Conservation (phyloP, 495 filamentous ascomycete species). For the Hyaloscypha variabilis region DNA sequence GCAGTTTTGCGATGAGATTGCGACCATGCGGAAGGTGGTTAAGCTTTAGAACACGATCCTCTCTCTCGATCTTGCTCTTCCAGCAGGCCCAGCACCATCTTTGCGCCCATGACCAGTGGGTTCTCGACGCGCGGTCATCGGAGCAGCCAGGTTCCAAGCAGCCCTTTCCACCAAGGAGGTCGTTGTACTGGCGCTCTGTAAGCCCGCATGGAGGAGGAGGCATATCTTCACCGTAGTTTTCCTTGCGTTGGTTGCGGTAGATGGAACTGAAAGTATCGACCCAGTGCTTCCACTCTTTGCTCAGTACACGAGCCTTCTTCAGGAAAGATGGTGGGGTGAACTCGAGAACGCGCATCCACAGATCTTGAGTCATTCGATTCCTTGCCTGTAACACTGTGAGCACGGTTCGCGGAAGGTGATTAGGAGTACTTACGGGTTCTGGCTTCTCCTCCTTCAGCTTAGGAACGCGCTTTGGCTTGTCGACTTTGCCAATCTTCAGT, state of each 20-base stretch:
- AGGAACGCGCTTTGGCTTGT: slow-evolving; percentile 9
- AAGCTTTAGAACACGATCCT: slow-evolving; percentile 28
- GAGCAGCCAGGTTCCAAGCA: slow-evolving; percentile 24
- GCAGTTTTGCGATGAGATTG: slow-evolving; percentile 22
- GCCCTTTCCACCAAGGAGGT: slow-evolving; percentile 31
- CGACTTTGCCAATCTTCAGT: slow-evolving; percentile 10
- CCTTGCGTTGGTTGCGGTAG: slow-evolving; percentile 30
- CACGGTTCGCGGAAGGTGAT: not conserved
- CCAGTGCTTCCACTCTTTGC: slow-evolving; percentile 15
- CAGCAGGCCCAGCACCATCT: slow-evolving; percentile 31
- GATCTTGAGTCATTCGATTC: not conserved
- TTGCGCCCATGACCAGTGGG: slow-evolving; percentile 33
- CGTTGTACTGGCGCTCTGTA: slow-evolving; percentile 27
- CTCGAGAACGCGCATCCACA: slow-evolving; percentile 34
- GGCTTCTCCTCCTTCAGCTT: slow-evolving; percentile 20
- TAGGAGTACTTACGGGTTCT: slow-evolving; percentile 12
- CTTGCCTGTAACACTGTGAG: not conserved
- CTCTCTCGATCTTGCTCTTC: slow-evolving; percentile 28
- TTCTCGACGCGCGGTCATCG: slow-evolving; percentile 19
- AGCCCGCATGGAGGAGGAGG: slow-evolving; percentile 19
- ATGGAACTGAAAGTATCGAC: slow-evolving; percentile 27
- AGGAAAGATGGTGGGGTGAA: slow-evolving; percentile 31
- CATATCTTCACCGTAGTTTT: slow-evolving; percentile 32
- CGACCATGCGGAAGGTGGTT: slow-evolving; percentile 5
- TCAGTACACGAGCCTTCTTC: slow-evolving; percentile 27